Conservation (phyloP, 768 basidiomycete species). For the Russula abietina region DNA sequence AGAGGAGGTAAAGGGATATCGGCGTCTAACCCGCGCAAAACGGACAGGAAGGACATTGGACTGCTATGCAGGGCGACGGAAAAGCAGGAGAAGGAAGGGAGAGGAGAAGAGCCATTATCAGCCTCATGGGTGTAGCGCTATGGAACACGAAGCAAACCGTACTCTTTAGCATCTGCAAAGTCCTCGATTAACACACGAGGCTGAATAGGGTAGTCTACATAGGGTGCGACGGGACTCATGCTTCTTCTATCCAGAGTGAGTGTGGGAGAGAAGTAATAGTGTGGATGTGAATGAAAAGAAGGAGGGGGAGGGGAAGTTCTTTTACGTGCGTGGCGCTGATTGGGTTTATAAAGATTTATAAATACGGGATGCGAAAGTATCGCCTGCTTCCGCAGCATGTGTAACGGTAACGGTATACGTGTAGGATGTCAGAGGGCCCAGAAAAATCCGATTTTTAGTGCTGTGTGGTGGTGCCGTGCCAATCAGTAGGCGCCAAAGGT, state of each 20-base stretch:
- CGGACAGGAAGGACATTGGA: conserved; percentile 14
- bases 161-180: conserved; percentile 21
- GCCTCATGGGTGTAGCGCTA: background rate
- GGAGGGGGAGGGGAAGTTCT: too few species aligned
- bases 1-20: conserved; percentile 2
- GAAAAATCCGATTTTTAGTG: background rate
- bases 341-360: background rate
- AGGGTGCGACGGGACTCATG: conserved; percentile 13
- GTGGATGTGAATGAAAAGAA: too few species aligned
- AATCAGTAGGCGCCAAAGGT: background rate
- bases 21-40: conserved; percentile 2
- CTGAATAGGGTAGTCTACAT: conserved; percentile 6
- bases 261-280: background rate
- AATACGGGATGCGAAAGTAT: conserved; percentile 7
- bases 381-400: background rate
- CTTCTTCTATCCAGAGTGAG: too few species aligned
- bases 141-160: background rate
- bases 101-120: background rate
- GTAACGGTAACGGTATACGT: background rate
- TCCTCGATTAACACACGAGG: conserved; percentile 22
- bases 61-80: background rate
- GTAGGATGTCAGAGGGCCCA: conserved; percentile 4
- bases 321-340: conserved; percentile 3
- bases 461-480: background rate
- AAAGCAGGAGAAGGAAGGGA: background rate